These are phyloP conservation scores for Sugiyamaella lignohabitans DNA, from an alignment of 805 yeast species.

Conservation along the genomic window DNA sequence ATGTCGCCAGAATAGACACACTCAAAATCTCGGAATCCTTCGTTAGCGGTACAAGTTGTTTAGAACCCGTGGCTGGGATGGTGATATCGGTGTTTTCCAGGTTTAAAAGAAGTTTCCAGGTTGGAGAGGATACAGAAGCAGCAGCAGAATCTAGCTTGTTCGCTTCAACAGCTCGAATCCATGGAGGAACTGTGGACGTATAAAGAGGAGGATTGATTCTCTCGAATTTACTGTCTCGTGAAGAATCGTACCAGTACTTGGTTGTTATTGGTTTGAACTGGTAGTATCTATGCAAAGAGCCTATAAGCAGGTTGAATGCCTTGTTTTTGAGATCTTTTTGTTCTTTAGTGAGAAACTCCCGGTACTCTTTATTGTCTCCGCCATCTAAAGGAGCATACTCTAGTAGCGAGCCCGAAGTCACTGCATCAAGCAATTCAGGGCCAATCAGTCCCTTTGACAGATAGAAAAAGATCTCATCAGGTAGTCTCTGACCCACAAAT, in stretches of 20 bases:
- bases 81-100: conserved; percentile 1
- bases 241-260: conserved; percentile 48
- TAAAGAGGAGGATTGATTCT: conserved; percentile 17
- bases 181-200: conserved; percentile 9
- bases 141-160: neutral
- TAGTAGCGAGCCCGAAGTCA: conserved; percentile 55
- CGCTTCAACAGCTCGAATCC: conserved; percentile 9
- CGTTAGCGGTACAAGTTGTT: conserved; percentile 25
- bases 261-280: conserved; percentile 63
- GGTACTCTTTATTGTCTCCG: conserved; percentile 52
- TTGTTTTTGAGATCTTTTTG: conserved; percentile 45
- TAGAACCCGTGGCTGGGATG: neutral
- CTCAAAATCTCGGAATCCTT: conserved; percentile 49
- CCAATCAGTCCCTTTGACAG: conserved; percentile 69
- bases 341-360: conserved; percentile 36
- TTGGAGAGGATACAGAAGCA: neutral
- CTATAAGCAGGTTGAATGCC: conserved; percentile 61
- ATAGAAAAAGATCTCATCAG: conserved; percentile 79
- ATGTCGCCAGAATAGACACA: conserved; percentile 48
- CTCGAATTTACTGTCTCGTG: conserved; percentile 34
- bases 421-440: conserved; percentile 56
- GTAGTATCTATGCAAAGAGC: conserved; percentile 72
- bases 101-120: neutral
- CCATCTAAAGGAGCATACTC: conserved; percentile 66
- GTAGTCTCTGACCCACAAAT: conserved; percentile 74